Conservation (phyloP, 73 alveolate species). For the Loxodes magnus region DNA sequence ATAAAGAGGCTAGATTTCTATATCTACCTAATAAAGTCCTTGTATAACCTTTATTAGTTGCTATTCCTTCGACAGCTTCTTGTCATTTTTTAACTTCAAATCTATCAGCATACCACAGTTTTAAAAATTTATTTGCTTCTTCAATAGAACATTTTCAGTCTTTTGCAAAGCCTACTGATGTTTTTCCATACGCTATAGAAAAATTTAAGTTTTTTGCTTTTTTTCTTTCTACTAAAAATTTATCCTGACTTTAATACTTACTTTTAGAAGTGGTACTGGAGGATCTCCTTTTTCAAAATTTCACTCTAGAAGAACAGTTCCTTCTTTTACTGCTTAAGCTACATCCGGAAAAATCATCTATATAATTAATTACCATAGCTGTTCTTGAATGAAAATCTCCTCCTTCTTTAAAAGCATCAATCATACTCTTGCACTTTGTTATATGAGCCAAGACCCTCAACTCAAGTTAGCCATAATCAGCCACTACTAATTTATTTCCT, state of each 20-base stretch:
- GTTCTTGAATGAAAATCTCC: slow-evolving; percentile 65
- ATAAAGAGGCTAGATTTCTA: slow-evolving; percentile 47
- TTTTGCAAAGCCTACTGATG: slow-evolving; percentile 72
- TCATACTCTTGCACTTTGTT: slow-evolving; percentile 82
- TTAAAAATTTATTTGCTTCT: slow-evolving; percentile 71
- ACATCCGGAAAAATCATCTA: slow-evolving; percentile 82
- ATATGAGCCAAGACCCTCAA: slow-evolving; percentile 88
- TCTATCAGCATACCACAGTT: slow-evolving; percentile 80
- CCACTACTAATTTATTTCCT: slow-evolving; percentile 76
- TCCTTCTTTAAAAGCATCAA: slow-evolving; percentile 75
- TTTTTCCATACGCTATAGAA: slow-evolving; percentile 90
- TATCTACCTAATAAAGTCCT: slow-evolving; percentile 70
- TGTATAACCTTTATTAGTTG: slow-evolving; percentile 40
- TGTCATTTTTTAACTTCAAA: slow-evolving; percentile 78
- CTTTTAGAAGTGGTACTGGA: slow-evolving; percentile 69
- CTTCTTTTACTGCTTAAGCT: slow-evolving; percentile 54
- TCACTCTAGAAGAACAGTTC: slow-evolving; percentile 78
- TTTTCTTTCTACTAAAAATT: slow-evolving; percentile 69
- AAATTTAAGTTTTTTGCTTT: slow-evolving; percentile 88
- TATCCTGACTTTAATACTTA: slow-evolving; percentile 14
- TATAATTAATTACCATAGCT: too few relatives aligned
- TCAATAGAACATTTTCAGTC: slow-evolving; percentile 70
- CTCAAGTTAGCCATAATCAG: slow-evolving; percentile 93
- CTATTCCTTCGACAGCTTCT: slow-evolving; percentile 31
- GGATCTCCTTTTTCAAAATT: slow-evolving; percentile 69